A percentile compares a stretch with the other conserved stretches of the same genome.
These are phyloP conservation scores for Diaporthe sp. DNA, from an alignment of 2,329 filamentous ascomycete genomes.

Conservation along the genomic window DNA sequence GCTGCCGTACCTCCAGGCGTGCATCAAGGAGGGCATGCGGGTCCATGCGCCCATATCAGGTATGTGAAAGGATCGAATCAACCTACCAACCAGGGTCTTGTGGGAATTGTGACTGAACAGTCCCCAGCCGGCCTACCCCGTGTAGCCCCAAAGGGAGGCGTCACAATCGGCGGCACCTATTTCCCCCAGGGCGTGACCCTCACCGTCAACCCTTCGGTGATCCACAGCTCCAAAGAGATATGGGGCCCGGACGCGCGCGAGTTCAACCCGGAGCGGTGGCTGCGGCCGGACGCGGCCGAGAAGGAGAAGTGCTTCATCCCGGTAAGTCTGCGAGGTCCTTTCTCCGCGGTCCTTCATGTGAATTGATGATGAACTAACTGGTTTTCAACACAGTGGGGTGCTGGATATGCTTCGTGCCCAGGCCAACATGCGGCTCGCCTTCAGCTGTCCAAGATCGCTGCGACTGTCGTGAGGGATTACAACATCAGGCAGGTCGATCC, in stretches of 20 bases:
- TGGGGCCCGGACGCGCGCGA: conserved; percentile 45
- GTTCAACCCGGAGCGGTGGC: conserved; percentile 47
- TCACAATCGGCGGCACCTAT: conserved; percentile 47
- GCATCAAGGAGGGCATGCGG: conserved; percentile 52
- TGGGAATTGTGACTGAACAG: background rate
- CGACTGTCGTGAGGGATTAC: conserved; percentile 43
- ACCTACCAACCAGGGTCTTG: background rate
- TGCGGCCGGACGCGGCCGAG: conserved; percentile 38
- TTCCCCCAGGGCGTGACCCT: conserved; percentile 49
- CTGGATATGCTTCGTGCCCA: conserved; percentile 42
- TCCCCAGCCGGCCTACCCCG: conserved; percentile 46
- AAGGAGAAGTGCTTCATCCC: conserved; percentile 46
- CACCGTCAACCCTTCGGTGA: conserved; percentile 46
- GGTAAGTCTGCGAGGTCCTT: conserved; percentile 34
- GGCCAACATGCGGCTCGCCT: conserved; percentile 43
- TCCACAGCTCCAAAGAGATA: conserved; percentile 47
- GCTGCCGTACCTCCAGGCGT: conserved; percentile 52
- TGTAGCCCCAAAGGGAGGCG: conserved; percentile 47
- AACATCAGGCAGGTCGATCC: conserved; percentile 42
- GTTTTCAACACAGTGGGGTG: conserved; percentile 35
- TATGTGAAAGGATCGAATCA: background rate
- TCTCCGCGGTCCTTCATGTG: background rate
- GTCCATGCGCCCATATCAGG: conserved; percentile 43
- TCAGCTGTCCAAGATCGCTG: conserved; percentile 42
- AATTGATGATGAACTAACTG: background rate